Evolutionary conservation across 495 filamentous ascomycete genomes (phyloP).

Genomic region (Penicillium egyptiacum): DNA sequence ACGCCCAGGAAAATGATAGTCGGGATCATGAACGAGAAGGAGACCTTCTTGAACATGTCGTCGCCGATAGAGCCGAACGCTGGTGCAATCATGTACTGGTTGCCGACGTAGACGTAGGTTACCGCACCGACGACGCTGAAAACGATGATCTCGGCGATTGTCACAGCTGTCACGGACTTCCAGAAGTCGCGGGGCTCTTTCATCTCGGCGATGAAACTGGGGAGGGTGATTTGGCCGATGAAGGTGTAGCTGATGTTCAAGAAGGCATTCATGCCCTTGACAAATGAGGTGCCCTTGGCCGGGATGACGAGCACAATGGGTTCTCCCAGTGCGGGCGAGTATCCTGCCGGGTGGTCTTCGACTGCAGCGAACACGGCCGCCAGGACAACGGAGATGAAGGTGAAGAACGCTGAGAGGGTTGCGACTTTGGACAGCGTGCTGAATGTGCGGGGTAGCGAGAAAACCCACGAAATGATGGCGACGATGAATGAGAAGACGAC

Average conservation of each 20-base stretch:
- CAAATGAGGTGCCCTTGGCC: constrained; percentile 69
- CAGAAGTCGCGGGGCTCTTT: constrained; percentile 81
- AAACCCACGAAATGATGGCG: constrained; percentile 67
- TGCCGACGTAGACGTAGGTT: constrained; percentile 79
- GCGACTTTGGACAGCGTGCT: constrained; percentile 71
- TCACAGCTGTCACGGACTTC: constrained; percentile 84
- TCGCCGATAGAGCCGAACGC: constrained; percentile 79
- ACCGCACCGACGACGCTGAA: constrained; percentile 75
- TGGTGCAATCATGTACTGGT: constrained; percentile 76
- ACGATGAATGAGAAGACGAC: constrained; percentile 71
- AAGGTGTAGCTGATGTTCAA: constrained; percentile 91
- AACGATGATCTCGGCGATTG: constrained; percentile 78
- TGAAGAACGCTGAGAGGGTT: constrained; percentile 74
- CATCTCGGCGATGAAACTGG: constrained; percentile 93
- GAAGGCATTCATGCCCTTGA: constrained; percentile 76
- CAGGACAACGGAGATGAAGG: constrained; percentile 79
- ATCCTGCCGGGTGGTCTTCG: constrained; percentile 65
- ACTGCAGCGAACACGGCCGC: constrained; percentile 76
- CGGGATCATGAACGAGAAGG: constrained; percentile 91
- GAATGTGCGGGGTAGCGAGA: constrained; percentile 81
- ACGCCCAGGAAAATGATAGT: constrained; percentile 88
- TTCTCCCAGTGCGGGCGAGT: constrained; percentile 54
- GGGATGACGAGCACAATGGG: constrained; percentile 67
- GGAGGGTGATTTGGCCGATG: constrained; percentile 88
- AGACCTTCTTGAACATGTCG: constrained; percentile 71